Evolutionary conservation across 1,284 basidiomycete genomes (phyloP), one percentile per base, ranked within the genome.

Genomic region (Puccinia triticina): DNA sequence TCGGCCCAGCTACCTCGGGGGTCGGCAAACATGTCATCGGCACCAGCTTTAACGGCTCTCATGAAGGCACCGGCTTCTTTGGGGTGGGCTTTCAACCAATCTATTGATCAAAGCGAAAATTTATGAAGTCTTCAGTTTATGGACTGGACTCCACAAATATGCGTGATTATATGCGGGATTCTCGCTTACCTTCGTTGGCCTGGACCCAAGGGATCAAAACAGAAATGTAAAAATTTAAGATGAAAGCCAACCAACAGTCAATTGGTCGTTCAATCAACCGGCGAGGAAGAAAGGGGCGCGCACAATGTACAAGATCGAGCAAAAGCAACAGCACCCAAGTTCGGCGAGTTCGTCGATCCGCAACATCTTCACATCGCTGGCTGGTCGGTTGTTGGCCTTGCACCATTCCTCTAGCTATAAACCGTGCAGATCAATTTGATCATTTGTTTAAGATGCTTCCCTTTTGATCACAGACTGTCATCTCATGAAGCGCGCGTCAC

Each of bases 241-340:
- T 11, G 10, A 12, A 59, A 69, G 32, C 18, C 66, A 21, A n/a
- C 11, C 23, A 72, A 46, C 23, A 72, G n/a, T 37, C n/a, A 32
- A 34, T 26, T 64, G 61, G 18, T 34, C 3, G n/a, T 37, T 18
- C 26, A 23, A 5, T 23, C 12, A 43, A 29, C 11, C 34, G 16
- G 78, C 29, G 64, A 80, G 32, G 12, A 48, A 37, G 64, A 29
- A 48, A 53, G 46, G 26, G 34, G 71, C 11, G 46, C 77, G 40
- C 26, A 77, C 84, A 73, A 85, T 84, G 46, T 82, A 78, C 29
- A 85, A 81, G 59, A 86, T 85, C 2, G 85, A 86, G 85, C 87
- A 87, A 85, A 87, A 87, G 84, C 86, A 87, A 83, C 87, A 87
- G 85, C 86, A 87, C 57, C 87, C 87, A 4, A 87, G 84, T 82